Evolutionary conservation across 345 rosid species (phyloP).

Genomic region (Zanthoxylum bungeanum): DNA sequence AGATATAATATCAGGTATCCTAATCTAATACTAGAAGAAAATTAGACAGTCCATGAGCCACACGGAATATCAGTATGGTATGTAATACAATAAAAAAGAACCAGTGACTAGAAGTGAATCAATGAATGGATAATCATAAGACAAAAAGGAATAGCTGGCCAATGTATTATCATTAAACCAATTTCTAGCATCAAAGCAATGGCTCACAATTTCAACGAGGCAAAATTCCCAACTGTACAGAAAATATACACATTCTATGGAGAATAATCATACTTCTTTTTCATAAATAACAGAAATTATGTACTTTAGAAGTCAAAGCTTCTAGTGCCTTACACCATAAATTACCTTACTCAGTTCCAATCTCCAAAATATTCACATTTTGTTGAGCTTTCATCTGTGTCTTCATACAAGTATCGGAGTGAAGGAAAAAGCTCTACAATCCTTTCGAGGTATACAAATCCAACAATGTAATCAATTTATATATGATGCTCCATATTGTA

Average conservation of each 20-base stretch:
- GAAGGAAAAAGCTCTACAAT: conserved; percentile 24
- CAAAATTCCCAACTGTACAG: conserved; percentile 3
- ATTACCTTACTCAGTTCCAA: conserved; percentile 27
- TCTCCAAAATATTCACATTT: conserved; percentile 26
- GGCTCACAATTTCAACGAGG: neutral
- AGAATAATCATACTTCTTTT: conserved; percentile 2
- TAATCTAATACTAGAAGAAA: neutral
- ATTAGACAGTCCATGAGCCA: neutral
- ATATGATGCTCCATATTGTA: conserved; percentile 49
- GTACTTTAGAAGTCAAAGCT: conserved; percentile 25
- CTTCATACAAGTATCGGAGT: conserved; percentile 27
- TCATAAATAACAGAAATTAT: conserved; percentile 20
- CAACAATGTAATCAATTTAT: conserved; percentile 28
- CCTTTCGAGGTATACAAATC: conserved; percentile 11
- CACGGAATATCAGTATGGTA: neutral
- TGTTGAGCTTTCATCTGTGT: conserved; percentile 17
- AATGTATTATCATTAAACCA: neutral
- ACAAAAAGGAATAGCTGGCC: neutral
- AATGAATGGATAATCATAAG: neutral
- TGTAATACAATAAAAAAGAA: neutral
- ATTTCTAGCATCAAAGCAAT: neutral
- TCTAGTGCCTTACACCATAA: conserved; percentile 22
- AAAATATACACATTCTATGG: conserved; percentile 9
- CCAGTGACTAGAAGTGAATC: neutral
- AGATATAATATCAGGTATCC: neutral